A percentile compares a stretch with the other conserved stretches of the same genome.
phyloP scores from a whole-genome alignment of 306 rosid genomes.

The Ceratonia siliqua region DNA sequence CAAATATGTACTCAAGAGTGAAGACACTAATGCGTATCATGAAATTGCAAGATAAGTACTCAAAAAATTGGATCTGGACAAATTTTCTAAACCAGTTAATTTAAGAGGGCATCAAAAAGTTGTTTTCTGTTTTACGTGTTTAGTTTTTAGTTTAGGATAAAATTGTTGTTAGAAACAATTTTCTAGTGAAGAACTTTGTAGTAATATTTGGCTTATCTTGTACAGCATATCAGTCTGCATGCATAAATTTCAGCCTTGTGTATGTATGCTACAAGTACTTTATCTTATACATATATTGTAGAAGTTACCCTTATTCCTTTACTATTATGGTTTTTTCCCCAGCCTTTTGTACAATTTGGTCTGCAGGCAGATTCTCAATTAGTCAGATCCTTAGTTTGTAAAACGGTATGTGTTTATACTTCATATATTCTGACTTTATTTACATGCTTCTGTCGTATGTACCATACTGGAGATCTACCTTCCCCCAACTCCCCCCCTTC shows the following conservation, averaged over 20 bases:
- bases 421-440: constrained; percentile 7
- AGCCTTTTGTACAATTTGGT: constrained; percentile 87
- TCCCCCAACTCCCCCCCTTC: neutral
- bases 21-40: neutral
- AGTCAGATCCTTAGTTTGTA: constrained; percentile 82
- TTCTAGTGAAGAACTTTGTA: neutral
- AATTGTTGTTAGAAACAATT: neutral
- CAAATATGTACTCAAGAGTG: constrained; percentile 3
- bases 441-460: constrained; percentile 7
- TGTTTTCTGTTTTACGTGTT: neutral
- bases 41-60: constrained; percentile 10
- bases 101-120: constrained; percentile 3
- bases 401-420: constrained; percentile 56
- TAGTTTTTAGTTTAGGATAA: neutral
- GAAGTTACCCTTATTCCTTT: constrained; percentile 35
- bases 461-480: constrained; percentile 11
- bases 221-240: neutral
- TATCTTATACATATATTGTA: neutral
- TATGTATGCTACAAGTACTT: neutral
- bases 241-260: neutral
- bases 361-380: constrained; percentile 77
- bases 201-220: neutral
- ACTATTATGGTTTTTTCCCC: constrained; percentile 34
- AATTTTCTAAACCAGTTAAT: neutral
- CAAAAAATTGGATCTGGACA: neutral